Evolutionary conservation across 2,329 filamentous ascomycete species (phyloP).

Genomic region (Apiospora koreana): DNA sequence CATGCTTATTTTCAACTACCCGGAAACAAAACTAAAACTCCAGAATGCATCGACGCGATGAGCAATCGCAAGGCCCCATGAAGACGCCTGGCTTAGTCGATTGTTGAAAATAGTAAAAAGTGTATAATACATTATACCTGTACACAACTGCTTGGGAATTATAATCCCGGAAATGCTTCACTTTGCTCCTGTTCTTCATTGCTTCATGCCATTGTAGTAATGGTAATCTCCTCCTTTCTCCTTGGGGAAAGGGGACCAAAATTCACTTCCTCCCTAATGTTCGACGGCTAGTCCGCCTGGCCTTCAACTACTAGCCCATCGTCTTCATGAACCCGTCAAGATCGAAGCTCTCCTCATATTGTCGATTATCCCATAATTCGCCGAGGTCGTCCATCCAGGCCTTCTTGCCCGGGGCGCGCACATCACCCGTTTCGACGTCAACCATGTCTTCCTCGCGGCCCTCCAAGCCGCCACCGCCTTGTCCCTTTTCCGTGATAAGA

Average conservation of each 20-base stretch:
- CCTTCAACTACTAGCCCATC: constrained; percentile 55
- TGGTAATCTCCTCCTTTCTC: neutral
- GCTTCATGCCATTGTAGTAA: neutral
- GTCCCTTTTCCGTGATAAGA: constrained; percentile 62
- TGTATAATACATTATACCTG: constrained; percentile 12
- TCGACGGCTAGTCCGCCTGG: neutral
- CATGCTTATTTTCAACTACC: neutral
- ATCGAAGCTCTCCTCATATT: constrained; percentile 98
- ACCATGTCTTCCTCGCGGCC: constrained; percentile 83
- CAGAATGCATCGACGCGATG: neutral
- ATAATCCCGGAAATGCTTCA: neutral
- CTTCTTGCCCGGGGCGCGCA: constrained; percentile 94
- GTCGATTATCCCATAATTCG: constrained; percentile 94
- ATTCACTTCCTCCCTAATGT: neutral
- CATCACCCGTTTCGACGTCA: constrained; percentile 87
- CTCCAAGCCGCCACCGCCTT: constrained; percentile 55
- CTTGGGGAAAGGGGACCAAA: neutral
- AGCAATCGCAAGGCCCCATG: neutral
- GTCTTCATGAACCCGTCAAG: constrained; percentile 92
- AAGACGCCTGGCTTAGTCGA: neutral
- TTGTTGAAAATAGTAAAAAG: neutral
- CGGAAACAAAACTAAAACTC: neutral
- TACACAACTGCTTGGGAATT: neutral
- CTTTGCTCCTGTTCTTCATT: neutral
- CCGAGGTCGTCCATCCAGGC: constrained; percentile 91